Evolutionary conservation across 179 eudicot genomes (phyloP).

Genomic region (Silene coronaria): DNA sequence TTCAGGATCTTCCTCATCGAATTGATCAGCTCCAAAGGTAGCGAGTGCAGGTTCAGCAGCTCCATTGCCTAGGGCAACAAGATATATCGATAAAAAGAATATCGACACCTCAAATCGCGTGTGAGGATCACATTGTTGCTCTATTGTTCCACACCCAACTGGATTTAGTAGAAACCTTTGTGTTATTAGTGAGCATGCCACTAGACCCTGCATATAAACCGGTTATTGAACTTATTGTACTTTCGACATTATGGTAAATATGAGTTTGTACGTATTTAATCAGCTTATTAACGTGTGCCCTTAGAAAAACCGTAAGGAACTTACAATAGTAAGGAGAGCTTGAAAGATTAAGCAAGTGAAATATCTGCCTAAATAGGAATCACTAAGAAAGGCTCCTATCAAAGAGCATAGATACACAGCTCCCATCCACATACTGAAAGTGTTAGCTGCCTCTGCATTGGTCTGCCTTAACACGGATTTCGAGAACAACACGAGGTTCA

Average conservation of each 20-base stretch:
- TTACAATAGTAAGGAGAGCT: slow-evolving; percentile 39
- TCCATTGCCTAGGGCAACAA: slow-evolving; percentile 43
- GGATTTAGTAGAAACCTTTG: slow-evolving; percentile 37
- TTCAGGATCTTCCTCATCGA: slow-evolving; percentile 38
- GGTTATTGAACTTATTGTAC: too few species aligned
- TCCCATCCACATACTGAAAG: slow-evolving; percentile 51
- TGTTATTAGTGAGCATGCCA: slow-evolving; percentile 38
- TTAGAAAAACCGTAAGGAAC: slow-evolving; percentile 7
- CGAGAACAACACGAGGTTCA: slow-evolving; percentile 45
- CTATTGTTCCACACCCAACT: slow-evolving; percentile 44
- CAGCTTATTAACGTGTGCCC: too few species aligned
- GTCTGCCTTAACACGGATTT: slow-evolving; percentile 39
- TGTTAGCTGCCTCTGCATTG: slow-evolving; percentile 46
- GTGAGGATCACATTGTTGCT: slow-evolving; percentile 43
- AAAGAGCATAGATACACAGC: slow-evolving; percentile 41
- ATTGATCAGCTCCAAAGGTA: slow-evolving; percentile 46
- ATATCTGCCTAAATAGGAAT: slow-evolving; percentile 44
- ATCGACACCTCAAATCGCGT: slow-evolving; percentile 26
- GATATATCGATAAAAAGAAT: slow-evolving; percentile 44
- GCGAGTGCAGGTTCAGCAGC: slow-evolving; percentile 47
- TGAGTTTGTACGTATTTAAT: too few species aligned
- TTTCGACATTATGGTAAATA: too few species aligned
- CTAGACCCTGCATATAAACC: slow-evolving; percentile 32
- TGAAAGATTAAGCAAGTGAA: slow-evolving; percentile 43
- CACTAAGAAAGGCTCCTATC: slow-evolving; percentile 41